Base-by-base conservation (phyloP, 2,329 filamentous ascomycete genomes). In the Fonsecaea monophora region DNA sequence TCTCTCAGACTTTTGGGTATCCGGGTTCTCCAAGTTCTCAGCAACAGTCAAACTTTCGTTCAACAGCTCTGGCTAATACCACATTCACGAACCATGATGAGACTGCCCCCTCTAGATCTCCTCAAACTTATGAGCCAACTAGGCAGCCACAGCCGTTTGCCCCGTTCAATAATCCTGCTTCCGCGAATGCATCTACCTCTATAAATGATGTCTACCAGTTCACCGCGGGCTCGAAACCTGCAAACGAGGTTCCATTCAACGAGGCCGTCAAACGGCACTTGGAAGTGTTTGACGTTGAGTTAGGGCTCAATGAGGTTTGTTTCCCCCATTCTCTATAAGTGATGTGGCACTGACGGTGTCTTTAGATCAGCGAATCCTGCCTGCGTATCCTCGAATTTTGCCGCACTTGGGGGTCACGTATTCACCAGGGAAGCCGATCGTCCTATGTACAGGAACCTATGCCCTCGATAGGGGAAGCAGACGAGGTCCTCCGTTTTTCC, bases 241-340 rank as follows among this genome's bases (percentile, higher is more conserved):
- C 18, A 3, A 56, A 60, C 48, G 69, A 71, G 65, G 53, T 77
- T 74, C 75, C 77, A 25, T 80, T 80, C 67, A 75, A 74, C 60
- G 81, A 84, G 58, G 77, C 80, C 53, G 84, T 89, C n/a, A 89
- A 90, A 74, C 82, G 87, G 45, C 87, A 89, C 75, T 77, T 89
- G 2, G 87, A 89, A 48, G 82, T 83, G 56, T 89, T 86, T 68
- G 87, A 90, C 74, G 76, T 89, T 32, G 87, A 83, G 71, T 75
- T 79, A 35, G 81, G 81, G 8, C 75, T 83, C 42, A 81, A 81
- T 69, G 82, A 83, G 76, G 82, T 84, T 76, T 68, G 80, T 61
- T 30, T n/a, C 54, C 68, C 48, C 56, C 60, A 25, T 61, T 6
- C 56, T 38, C 40, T 38, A 42, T 2, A 12, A n/a, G 56, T 35